A percentile compares a stretch with the other conserved stretches of the same genome.
Conservation (phyloP, 805 yeast genomes). For the Tetrapisispora taiwanensis region DNA sequence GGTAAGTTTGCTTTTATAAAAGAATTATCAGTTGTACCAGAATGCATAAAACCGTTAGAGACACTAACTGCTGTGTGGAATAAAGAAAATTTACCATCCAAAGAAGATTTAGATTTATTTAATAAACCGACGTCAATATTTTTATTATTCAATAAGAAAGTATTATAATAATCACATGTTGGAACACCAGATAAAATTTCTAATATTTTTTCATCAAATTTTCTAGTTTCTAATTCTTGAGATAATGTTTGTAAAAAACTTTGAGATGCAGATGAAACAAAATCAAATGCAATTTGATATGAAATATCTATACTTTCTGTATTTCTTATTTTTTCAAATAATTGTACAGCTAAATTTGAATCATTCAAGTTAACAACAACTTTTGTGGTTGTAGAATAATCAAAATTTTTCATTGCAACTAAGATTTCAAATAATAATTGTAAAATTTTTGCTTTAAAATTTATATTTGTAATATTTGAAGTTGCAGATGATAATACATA, state of each 20-base stretch:
- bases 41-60: constrained; percentile 87
- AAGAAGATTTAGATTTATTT: constrained; percentile 64
- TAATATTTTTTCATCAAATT: constrained; percentile 38
- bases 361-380: constrained; percentile 85
- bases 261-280: constrained; percentile 86
- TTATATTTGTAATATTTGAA: constrained; percentile 51
- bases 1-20: constrained; percentile 85
- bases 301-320: constrained; percentile 50
- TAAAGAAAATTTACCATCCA: constrained; percentile 88
- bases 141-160: constrained; percentile 78
- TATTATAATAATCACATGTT: constrained; percentile 83
- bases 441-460: constrained; percentile 58
- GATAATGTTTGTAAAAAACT: constrained; percentile 59
- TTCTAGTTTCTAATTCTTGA: constrained; percentile 30
- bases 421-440: constrained; percentile 52
- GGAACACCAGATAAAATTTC: constrained; percentile 83
- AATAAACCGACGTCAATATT: constrained; percentile 77
- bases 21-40: constrained; percentile 92
- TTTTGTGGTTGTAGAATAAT: constrained; percentile 74
- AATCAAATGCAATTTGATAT: constrained; percentile 90
- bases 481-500: constrained; percentile 71
- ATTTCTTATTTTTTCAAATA: constrained; percentile 47
- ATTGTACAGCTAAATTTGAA: constrained; percentile 51
- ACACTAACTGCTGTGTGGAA: constrained; percentile 95
- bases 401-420: constrained; percentile 51